These are phyloP conservation scores for Picochlorum sp. DNA, from an alignment of 139 green algal species.

Conservation along the genomic window DNA sequence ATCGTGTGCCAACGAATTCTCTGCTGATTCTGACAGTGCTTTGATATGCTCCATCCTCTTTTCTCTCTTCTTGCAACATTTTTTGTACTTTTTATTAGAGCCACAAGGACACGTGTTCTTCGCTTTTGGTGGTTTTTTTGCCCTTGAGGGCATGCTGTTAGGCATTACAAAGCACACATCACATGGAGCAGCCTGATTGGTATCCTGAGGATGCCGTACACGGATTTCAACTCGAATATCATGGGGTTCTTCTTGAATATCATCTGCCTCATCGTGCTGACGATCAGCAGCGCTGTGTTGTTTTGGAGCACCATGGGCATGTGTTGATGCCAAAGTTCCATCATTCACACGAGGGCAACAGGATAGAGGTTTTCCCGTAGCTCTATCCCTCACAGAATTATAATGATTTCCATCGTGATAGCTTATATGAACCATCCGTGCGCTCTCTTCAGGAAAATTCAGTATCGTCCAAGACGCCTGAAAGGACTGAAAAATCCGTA, in stretches of 20 bases:
- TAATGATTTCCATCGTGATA: slow-evolving; percentile 53
- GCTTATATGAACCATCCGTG: slow-evolving; percentile 23
- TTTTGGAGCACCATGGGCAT: too few relatives aligned
- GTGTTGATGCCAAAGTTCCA: too few relatives aligned
- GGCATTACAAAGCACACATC: too few relatives aligned
- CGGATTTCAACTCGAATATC: too few relatives aligned
- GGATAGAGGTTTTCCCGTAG: slow-evolving; percentile 3
- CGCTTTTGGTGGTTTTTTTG: background rate
- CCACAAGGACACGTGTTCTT: slow-evolving; percentile 31
- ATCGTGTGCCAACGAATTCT: too few relatives aligned
- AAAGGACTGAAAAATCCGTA: slow-evolving; percentile 42
- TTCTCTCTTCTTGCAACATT: slow-evolving; percentile 22
- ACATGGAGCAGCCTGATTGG: too few relatives aligned
- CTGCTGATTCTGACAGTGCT: too few relatives aligned
- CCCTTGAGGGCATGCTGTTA: too few relatives aligned
- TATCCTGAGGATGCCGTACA: too few relatives aligned
- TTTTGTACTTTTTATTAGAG: slow-evolving; percentile 26
- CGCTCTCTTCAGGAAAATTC: slow-evolving; percentile 5
- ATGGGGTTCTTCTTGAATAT: too few relatives aligned
- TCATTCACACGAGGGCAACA: background rate
- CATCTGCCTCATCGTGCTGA: too few relatives aligned
- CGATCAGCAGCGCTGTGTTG: too few relatives aligned
- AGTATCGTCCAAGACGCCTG: slow-evolving; percentile 32
- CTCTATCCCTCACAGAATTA: slow-evolving; percentile 44
- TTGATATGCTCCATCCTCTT: background rate